Evolutionary conservation across 352 stramenopile genomes (phyloP).

Genomic region (Aphanomyces cochlioides): DNA sequence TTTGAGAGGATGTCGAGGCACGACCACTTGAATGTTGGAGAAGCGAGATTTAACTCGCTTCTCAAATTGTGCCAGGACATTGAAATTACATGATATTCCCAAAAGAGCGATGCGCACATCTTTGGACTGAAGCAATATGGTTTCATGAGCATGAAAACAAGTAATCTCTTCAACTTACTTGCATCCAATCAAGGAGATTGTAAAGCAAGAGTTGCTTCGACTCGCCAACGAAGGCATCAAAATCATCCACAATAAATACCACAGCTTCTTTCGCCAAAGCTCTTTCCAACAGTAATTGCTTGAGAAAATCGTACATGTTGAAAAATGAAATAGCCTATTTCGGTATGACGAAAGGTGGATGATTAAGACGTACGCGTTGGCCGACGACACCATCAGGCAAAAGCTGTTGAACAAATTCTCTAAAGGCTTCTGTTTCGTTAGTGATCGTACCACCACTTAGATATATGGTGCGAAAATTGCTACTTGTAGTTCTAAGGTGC

Average conservation of each 20-base stretch:
- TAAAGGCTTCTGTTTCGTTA: conserved; percentile 83
- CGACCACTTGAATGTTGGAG: conserved; percentile 75
- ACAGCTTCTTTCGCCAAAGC: conserved; percentile 50
- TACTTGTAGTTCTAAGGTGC: conserved; percentile 39
- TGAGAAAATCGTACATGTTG: conserved; percentile 83
- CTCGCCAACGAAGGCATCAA: conserved; percentile 72
- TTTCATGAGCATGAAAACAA: background rate
- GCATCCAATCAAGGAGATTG: conserved; percentile 81
- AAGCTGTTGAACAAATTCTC: conserved; percentile 72
- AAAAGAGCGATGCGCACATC: conserved; percentile 79
- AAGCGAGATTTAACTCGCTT: conserved; percentile 70
- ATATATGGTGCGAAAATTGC: conserved; percentile 58
- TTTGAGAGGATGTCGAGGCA: conserved; percentile 54
- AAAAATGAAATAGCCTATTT: conserved; percentile 60
- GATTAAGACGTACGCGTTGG: conserved; percentile 41
- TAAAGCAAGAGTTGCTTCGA: conserved; percentile 80
- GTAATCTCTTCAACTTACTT: conserved; percentile 34
- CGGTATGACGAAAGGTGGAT: background rate
- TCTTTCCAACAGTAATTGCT: conserved; percentile 55
- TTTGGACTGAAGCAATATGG: conserved; percentile 55
- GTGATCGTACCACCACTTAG: conserved; percentile 72
- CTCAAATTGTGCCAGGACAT: conserved; percentile 76
- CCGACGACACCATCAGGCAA: conserved; percentile 49
- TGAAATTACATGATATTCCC: conserved; percentile 75
- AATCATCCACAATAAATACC: conserved; percentile 64